phyloP scores from a whole-genome alignment of 257 asterid species.

The Mentha longifolia region DNA sequence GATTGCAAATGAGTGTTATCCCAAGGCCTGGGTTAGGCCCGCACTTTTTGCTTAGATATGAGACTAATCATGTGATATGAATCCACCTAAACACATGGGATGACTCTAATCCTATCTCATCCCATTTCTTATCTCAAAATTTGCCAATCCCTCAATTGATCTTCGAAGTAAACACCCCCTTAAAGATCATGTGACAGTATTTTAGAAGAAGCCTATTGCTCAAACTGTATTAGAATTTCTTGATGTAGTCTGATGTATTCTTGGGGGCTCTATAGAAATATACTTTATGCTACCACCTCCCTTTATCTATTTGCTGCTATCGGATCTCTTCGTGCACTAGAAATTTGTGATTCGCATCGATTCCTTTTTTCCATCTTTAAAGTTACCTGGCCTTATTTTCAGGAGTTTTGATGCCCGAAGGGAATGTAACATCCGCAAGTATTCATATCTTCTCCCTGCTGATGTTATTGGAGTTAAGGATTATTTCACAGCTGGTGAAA shows the following conservation, averaged over 20 bases:
- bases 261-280: background rate
- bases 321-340: slow-evolving; percentile 25
- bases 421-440: slow-evolving; percentile 83
- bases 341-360: background rate
- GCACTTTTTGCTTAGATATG: no score
- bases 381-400: slow-evolving; percentile 32
- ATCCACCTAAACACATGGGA: no score
- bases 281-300: background rate
- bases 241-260: background rate
- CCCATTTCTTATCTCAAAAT: no score
- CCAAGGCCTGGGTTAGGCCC: no score
- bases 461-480: slow-evolving; percentile 78
- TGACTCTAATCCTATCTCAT: no score
- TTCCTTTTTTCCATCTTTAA: background rate
- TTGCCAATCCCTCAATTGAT: no score
- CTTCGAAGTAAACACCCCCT: no score
- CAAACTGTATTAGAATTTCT: background rate
- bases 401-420: slow-evolving; percentile 94
- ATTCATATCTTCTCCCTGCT: slow-evolving; percentile 89
- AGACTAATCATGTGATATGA: no score
- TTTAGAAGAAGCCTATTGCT: background rate
- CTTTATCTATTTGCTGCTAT: background rate
- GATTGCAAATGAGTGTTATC: no score
- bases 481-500: slow-evolving; percentile 57
- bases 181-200: background rate